Base-by-base conservation (phyloP, 352 stramenopile genomes). In the Phytopythium cucurbitacearum region DNA sequence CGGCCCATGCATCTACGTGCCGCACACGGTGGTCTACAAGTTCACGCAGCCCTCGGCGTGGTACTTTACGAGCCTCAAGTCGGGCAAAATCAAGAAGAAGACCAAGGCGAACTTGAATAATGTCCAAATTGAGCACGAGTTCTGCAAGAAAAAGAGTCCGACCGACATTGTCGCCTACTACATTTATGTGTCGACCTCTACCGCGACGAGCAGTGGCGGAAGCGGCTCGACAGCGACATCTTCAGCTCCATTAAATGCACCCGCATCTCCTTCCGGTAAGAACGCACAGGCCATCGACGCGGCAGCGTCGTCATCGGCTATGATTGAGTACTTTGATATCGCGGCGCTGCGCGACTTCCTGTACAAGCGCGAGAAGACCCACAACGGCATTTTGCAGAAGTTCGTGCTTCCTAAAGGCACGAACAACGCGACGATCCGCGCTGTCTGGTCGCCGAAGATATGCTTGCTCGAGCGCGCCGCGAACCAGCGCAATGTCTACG, bases 371-470 rank as follows among this genome's bases (percentile, higher is more conserved):
- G 80, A 88, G 15, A 97, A 98, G 53, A 71, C 91, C 8, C 62
- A 93, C 48, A 93, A 91, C 43, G 96, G 96, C 2, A 95, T 98
- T 28, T 76, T 99, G 5, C 94, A 99, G 60, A 79, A 84, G 41
- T 98, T 99, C 59, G 67, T 98, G 21, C 73, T 97, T 21, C 94
- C 95, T 32, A 98, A 98, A 62, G 87, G 92, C 32, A 89, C 82
- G 34, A 60, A 65, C 36, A 98, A 98, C 53, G 77, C 78, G n/a
- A 85, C 90, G 34, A 85, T 98, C 44, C 85, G 92, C 9, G 88
- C 88, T 9, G 93, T 97, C 40, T 98, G 94, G 91, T 97, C 91
- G 41, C 95, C 95, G 7, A 98, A 98, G 56, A 81, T 99, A 52
- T 98, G 95, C 51, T 64, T 98, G 5, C 62, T 98, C 8, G 96